Conservation (phyloP, 345 rosid species). For the Adansonia digitata region DNA sequence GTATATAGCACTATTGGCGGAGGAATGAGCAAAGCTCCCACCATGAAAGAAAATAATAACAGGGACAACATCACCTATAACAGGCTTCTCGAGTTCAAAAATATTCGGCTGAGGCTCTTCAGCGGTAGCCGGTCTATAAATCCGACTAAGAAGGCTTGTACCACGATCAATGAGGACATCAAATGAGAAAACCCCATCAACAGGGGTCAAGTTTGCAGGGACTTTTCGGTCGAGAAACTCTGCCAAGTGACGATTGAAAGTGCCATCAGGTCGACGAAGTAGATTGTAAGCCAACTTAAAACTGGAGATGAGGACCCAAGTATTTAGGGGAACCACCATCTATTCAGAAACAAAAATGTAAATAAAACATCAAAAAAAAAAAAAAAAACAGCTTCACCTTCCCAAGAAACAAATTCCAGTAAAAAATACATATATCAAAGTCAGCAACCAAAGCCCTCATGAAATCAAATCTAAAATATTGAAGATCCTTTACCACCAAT, state of each 20-base stretch:
- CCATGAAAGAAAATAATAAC: conserved; percentile 91
- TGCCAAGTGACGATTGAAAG: conserved; percentile 82
- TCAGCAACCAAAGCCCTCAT: neutral
- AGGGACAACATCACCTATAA: conserved; percentile 53
- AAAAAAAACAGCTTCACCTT: neutral
- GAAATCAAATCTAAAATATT: neutral
- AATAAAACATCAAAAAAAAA: neutral
- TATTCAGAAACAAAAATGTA: conserved; percentile 24
- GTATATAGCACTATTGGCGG: conserved; percentile 76
- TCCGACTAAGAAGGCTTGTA: conserved; percentile 51
- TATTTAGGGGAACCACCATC: conserved; percentile 89
- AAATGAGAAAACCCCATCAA: conserved; percentile 77
- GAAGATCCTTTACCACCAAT: neutral
- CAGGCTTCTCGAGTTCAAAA: conserved; percentile 66
- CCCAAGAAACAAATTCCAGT: neutral
- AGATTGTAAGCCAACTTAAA: conserved; percentile 80
- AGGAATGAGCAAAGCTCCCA: conserved; percentile 93
- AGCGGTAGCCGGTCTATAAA: conserved; percentile 51
- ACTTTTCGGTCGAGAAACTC: conserved; percentile 90
- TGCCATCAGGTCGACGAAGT: conserved; percentile 83
- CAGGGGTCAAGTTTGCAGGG: conserved; percentile 60
- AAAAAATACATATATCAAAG: neutral
- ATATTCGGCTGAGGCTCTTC: conserved; percentile 41
- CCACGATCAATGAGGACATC: conserved; percentile 62
- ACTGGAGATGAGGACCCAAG: conserved; percentile 86